Conservation (phyloP, 108 stramenopile species). For the Thalassiosira profunda region DNA sequence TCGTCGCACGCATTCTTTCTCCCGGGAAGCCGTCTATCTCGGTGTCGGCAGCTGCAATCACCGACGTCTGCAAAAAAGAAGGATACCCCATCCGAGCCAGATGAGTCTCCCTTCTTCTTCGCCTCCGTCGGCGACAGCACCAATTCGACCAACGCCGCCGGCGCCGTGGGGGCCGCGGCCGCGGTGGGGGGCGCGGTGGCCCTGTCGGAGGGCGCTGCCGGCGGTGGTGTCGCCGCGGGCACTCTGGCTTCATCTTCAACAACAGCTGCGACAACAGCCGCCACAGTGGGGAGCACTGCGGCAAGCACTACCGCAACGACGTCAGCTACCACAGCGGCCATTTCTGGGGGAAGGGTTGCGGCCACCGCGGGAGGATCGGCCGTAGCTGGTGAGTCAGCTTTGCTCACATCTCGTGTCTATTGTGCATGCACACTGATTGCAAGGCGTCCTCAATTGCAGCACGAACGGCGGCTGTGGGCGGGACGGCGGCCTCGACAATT, state of each 20-base stretch:
- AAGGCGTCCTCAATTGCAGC: too few relatives aligned
- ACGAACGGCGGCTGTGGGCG: slow-evolving; percentile 2
- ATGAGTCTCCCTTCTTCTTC: slow-evolving; percentile 19
- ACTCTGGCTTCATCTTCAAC: too few relatives aligned
- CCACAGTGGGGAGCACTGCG: background rate
- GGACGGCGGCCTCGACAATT: slow-evolving; percentile 5
- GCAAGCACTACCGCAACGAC: background rate
- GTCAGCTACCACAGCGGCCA: background rate
- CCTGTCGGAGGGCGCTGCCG: background rate
- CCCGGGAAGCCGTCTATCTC: too few relatives aligned
- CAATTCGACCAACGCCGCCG: background rate
- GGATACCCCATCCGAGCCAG: too few relatives aligned
- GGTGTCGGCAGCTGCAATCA: too few relatives aligned
- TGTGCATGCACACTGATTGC: too few relatives aligned
- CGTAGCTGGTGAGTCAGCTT: too few relatives aligned
- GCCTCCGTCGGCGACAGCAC: slow-evolving; percentile 2
- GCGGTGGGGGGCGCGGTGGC: background rate
- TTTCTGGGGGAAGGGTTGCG: slow-evolving; percentile 4
- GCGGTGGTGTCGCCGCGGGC: slow-evolving; percentile 4
- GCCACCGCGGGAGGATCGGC: slow-evolving; percentile 12
- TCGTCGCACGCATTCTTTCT: too few relatives aligned
- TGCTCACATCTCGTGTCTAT: too few relatives aligned
- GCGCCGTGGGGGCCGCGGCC: slow-evolving; percentile 8
- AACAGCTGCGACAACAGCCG: background rate
- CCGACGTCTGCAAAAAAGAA: too few relatives aligned